A percentile compares a stretch with the other conserved stretches of the same genome.
Conservation (phyloP, 495 filamentous ascomycete genomes). For the Tuber umbilicatum region DNA sequence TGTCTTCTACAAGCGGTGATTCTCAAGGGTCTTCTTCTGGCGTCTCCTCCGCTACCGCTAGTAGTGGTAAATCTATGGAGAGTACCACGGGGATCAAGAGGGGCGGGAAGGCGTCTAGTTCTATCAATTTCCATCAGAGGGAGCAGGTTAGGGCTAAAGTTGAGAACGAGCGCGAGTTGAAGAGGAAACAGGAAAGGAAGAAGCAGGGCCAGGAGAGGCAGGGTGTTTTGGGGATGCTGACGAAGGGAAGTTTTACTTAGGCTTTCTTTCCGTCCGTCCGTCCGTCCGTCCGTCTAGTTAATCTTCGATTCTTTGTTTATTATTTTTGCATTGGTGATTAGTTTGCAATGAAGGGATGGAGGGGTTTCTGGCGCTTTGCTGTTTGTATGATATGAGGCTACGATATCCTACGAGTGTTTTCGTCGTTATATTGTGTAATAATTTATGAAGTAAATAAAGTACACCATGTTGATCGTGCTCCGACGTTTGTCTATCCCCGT, state of each 20-base stretch:
- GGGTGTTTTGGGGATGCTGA: conserved; percentile 33
- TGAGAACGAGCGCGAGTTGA: conserved; percentile 55
- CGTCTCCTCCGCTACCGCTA: conserved; percentile 40
- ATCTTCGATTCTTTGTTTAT: background rate
- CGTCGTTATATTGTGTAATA: background rate
- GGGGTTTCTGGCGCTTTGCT: background rate
- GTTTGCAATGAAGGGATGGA: background rate
- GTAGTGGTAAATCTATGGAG: conserved; percentile 44
- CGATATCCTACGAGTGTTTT: background rate
- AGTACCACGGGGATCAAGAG: conserved; percentile 61
- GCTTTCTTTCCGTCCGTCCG: background rate
- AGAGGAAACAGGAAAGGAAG: conserved; percentile 63
- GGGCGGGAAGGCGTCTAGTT: conserved; percentile 52
- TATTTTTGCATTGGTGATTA: background rate
- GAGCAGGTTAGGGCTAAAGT: conserved; percentile 59
- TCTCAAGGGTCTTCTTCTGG: conserved; percentile 33
- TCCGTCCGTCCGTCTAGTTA: background rate
- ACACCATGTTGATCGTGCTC: background rate
- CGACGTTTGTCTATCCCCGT: background rate
- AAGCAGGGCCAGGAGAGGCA: conserved; percentile 52
- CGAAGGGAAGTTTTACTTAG: conserved; percentile 27
- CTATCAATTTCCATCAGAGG: conserved; percentile 70
- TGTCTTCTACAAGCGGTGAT: conserved; percentile 46
- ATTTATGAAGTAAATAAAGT: background rate
- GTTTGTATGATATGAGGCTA: background rate